phyloP scores from a whole-genome alignment of 2,329 filamentous ascomycete genomes.

The Apiospora marii region DNA sequence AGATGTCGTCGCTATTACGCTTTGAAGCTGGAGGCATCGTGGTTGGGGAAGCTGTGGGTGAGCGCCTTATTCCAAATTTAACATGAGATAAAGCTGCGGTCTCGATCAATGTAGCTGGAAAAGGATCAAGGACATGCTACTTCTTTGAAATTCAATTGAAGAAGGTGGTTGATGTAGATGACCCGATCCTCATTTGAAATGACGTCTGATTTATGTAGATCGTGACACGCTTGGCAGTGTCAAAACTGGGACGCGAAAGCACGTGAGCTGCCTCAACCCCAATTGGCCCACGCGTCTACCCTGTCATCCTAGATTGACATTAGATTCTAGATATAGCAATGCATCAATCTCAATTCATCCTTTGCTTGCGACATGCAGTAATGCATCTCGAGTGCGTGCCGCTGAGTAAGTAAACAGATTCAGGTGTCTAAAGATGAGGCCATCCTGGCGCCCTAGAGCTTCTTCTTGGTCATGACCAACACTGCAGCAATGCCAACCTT shows the following conservation, averaged over 20 bases:
- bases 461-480: conserved; percentile 27
- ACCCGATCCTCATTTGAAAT: background rate
- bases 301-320: background rate
- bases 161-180: background rate
- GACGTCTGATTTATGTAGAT: background rate
- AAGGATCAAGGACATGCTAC: background rate
- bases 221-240: background rate
- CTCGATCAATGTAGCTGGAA: background rate
- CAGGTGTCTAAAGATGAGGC: background rate
- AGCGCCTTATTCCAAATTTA: background rate
- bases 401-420: background rate
- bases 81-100: background rate
- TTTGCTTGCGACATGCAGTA: no score
- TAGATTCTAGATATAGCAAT: background rate
- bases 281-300: background rate
- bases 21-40: background rate
- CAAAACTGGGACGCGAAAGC: background rate
- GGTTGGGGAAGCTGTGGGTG: background rate
- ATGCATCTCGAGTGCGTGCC: background rate
- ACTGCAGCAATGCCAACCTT: conserved; percentile 28
- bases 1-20: background rate
- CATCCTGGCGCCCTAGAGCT: background rate
- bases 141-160: background rate
- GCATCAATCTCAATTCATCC: background rate
- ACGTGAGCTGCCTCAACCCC: background rate